Evolutionary conservation across 225 moss, liverwort and hornwort genomes (phyloP), one percentile per base, ranked within the genome.

Genomic region (Straminergon stramineum): DNA sequence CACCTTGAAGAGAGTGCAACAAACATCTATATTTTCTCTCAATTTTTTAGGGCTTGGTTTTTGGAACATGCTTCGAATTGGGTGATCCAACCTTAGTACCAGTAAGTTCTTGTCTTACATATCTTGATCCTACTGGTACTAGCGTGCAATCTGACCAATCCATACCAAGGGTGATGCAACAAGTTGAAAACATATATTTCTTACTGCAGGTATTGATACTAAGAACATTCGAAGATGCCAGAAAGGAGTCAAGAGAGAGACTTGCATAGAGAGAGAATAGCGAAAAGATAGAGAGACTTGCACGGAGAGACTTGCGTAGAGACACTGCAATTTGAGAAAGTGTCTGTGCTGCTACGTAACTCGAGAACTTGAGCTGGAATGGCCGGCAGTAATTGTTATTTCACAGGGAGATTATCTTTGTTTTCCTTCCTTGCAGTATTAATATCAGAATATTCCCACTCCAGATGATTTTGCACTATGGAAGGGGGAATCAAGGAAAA

Each of bases 41-140:
- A 0, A 21, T 52, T 52, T 77, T 19, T 11, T 12, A 30, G 1
- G 17, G 6, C 27, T 17, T 6, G 0, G 0, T 30, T 48, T 17
- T 10, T 0, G 0, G 45, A 74, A 75, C 31, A 48, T 48, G 19
- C 11, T 75, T 51, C 12, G 19, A 32, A 75, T 75, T 75, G 5
- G 12, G 12, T 7, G 18, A 75, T 48, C 45, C 17, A 45, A 45
- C 9, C 10, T 11, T 6, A 19, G 3, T 16, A 45, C 3, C 3
- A 45, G 0, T 24, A 74, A 74, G 30, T 45, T 5, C 48, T 48
- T 2, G 0, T 18, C 16, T 45, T 45, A 20, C 7, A 20, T 52
- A 32, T 76, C 52, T 52, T 9, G 13, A 41, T 26, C 15, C 15
- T 41, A 26, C 2, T 71, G 2, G 1, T 71, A 43, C 3, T 9